These are phyloP conservation scores for Ophiostoma quercus DNA, from an alignment of 2,329 filamentous ascomycete species.

Conservation along the genomic window DNA sequence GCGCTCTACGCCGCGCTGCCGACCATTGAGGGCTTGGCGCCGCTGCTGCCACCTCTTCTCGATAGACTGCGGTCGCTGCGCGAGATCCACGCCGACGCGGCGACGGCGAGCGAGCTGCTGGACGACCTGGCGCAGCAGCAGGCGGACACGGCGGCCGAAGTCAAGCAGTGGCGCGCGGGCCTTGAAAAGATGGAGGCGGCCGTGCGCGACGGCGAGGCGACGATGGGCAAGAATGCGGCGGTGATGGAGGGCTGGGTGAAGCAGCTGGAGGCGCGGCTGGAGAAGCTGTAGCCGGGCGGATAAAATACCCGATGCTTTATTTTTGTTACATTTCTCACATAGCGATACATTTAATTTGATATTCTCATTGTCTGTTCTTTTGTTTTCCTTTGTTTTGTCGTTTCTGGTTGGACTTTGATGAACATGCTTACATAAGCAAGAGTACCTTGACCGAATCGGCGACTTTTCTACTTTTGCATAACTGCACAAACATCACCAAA, in stretches of 20 bases:
- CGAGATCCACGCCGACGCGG: slow-evolving; percentile 81
- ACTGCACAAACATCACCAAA: not conserved
- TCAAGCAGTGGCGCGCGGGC: slow-evolving; percentile 79
- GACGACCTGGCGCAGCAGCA: slow-evolving; percentile 74
- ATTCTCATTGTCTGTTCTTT: not conserved
- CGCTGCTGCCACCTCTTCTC: slow-evolving; percentile 76
- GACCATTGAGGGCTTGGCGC: slow-evolving; percentile 80
- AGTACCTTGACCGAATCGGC: not conserved
- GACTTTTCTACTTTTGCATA: not conserved
- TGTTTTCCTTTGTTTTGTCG: too few relatives aligned
- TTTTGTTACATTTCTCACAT: not conserved
- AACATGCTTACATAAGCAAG: not conserved
- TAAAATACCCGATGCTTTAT: not conserved
- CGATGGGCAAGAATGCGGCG: slow-evolving; percentile 73
- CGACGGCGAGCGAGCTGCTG: slow-evolving; percentile 70
- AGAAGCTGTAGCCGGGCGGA: slow-evolving; percentile 40
- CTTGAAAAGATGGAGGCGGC: slow-evolving; percentile 72
- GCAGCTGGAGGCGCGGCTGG: slow-evolving; percentile 73
- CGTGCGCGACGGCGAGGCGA: slow-evolving; percentile 62
- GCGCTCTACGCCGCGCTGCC: slow-evolving; percentile 82
- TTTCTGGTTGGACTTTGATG: not conserved
- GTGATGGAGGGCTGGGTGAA: slow-evolving; percentile 87
- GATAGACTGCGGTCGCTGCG: slow-evolving; percentile 79
- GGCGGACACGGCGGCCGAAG: slow-evolving; percentile 73
- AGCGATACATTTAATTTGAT: not conserved